These are phyloP conservation scores for Eutrema salsugineum DNA, from an alignment of 441 rosid genomes.

Conservation along the genomic window DNA sequence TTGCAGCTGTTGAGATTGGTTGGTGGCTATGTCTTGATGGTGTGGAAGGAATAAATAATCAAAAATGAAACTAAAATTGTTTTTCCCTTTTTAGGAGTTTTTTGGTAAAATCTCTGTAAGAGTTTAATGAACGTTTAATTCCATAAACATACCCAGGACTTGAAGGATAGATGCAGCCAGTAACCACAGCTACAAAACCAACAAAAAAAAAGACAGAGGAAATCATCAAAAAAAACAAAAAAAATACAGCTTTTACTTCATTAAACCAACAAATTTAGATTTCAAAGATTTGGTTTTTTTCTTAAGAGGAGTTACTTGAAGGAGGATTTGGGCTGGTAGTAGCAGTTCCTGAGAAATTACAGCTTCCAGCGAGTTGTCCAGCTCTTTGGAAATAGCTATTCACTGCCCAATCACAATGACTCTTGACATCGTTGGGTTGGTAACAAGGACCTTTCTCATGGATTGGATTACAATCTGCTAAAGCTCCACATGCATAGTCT, in stretches of 20 bases:
- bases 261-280: not conserved
- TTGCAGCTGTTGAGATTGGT: slow-evolving; percentile 1
- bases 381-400: slow-evolving; percentile 82
- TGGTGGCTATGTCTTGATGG: slow-evolving; percentile 2
- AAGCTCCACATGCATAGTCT: slow-evolving; percentile 93
- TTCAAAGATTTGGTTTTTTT: not conserved
- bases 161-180: slow-evolving; percentile 64
- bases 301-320: slow-evolving; percentile 37
- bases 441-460: slow-evolving; percentile 65
- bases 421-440: slow-evolving; percentile 75
- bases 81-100: not conserved
- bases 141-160: slow-evolving; percentile 55
- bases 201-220: slow-evolving; percentile 18
- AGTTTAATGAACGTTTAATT: not conserved
- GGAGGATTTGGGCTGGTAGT: slow-evolving; percentile 43
- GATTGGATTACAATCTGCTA: slow-evolving; percentile 73
- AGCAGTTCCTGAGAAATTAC: slow-evolving; percentile 80
- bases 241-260: not conserved
- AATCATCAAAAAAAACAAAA: not conserved
- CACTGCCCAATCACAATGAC: slow-evolving; percentile 89
- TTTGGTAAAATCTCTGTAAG: not conserved
- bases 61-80: not conserved
- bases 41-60: not conserved
- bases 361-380: slow-evolving; percentile 51
- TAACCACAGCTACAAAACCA: slow-evolving; percentile 45